A percentile compares a stretch with the other conserved stretches of the same genome.
Conservation (phyloP, 2,329 filamentous ascomycete species). For the Elsinoe arachidis region DNA sequence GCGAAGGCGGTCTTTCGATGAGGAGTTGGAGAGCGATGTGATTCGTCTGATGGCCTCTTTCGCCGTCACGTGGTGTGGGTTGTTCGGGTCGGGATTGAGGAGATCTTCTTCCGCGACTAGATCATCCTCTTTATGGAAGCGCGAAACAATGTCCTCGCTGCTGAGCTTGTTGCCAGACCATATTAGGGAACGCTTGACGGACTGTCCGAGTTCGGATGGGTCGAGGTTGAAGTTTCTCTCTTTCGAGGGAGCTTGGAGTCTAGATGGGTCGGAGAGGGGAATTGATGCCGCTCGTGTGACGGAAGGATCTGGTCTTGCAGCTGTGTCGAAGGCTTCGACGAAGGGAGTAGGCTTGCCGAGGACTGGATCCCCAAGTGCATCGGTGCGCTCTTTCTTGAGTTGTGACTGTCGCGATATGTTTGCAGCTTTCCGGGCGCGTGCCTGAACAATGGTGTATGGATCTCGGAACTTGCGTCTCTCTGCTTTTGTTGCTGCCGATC, state of each 20-base stretch:
- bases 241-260: constrained; percentile 11
- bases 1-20: constrained; percentile 66
- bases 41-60: constrained; percentile 72
- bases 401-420: constrained; percentile 68
- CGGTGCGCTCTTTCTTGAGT: constrained; percentile 56
- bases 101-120: constrained; percentile 27
- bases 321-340: constrained; percentile 68
- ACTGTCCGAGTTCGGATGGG: constrained; percentile 55
- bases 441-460: constrained; percentile 73
- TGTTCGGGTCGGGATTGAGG: constrained; percentile 36
- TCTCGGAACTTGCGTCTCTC: constrained; percentile 62
- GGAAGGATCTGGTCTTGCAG: constrained; percentile 29
- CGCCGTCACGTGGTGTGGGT: constrained; percentile 53
- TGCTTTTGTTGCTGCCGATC: constrained; percentile 47
- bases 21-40: constrained; percentile 65
- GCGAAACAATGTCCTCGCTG: not conserved
- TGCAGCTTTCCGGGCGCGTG: constrained; percentile 72
- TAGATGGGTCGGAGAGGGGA: constrained; percentile 18
- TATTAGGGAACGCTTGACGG: constrained; percentile 52
- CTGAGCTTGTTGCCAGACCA: constrained; percentile 4
- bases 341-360: constrained; percentile 74
- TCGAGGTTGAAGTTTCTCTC: constrained; percentile 71
- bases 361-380: constrained; percentile 66
- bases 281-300: constrained; percentile 13
- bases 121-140: not conserved